Conservation (phyloP, 495 filamentous ascomycete genomes). For the Penicillium robsamsonii region DNA sequence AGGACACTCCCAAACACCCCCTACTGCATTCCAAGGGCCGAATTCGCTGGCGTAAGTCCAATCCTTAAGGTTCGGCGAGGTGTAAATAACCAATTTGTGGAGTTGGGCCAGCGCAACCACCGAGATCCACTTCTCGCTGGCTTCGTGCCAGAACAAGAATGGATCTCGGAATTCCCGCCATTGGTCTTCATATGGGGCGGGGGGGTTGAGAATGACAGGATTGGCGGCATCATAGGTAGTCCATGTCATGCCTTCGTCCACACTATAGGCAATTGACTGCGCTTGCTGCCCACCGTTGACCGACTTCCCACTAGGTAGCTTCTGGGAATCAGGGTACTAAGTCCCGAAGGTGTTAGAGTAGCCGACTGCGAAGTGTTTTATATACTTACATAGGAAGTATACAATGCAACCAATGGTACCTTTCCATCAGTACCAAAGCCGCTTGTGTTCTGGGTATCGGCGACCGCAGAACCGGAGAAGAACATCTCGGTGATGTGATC, state of each 20-base stretch:
- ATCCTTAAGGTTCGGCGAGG: constrained; percentile 48
- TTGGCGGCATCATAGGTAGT: constrained; percentile 49
- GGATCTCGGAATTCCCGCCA: constrained; percentile 56
- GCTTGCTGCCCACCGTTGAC: constrained; percentile 42
- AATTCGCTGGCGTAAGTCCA: constrained; percentile 59
- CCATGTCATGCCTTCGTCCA: constrained; percentile 53
- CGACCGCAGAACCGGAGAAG: too few relatives aligned
- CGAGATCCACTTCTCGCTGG: constrained; percentile 49
- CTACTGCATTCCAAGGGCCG: constrained; percentile 47
- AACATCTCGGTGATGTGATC: too few relatives aligned
- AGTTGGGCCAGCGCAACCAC: constrained; percentile 47
- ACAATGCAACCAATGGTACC: too few relatives aligned
- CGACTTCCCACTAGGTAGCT: constrained; percentile 29
- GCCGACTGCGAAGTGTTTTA: too few relatives aligned
- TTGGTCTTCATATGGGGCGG: constrained; percentile 30
- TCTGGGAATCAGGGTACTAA: too few relatives aligned
- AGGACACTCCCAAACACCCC: constrained; percentile 59
- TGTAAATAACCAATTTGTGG: constrained; percentile 53
- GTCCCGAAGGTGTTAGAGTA: too few relatives aligned
- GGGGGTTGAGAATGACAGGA: constrained; percentile 48
- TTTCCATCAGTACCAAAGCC: too few relatives aligned
- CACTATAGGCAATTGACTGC: constrained; percentile 57
- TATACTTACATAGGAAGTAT: too few relatives aligned
- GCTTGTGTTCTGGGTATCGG: too few relatives aligned
- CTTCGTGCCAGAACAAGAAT: constrained; percentile 52